Conservation (phyloP, 305 asterid genomes). For the Plantago coronopus region DNA sequence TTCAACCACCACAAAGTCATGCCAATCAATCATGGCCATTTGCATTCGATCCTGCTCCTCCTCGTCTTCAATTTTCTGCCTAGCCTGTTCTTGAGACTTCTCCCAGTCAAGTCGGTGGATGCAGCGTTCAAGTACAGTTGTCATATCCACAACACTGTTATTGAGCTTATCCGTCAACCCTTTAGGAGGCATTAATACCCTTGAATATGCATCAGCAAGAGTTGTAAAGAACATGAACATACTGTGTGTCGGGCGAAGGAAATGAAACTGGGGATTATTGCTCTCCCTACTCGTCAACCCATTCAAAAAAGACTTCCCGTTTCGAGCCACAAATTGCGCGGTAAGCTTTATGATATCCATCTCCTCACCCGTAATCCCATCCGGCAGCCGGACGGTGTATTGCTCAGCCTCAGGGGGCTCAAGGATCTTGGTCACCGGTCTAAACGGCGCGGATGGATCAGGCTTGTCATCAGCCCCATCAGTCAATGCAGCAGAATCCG, state of each 20-base stretch:
- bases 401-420: slow-evolving; percentile 94
- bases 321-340: slow-evolving; percentile 87
- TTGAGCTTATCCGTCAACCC: slow-evolving; percentile 64
- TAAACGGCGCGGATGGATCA: slow-evolving; percentile 61
- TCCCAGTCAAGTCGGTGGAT: slow-evolving; percentile 92
- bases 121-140: slow-evolving; percentile 79
- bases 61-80: slow-evolving; percentile 94
- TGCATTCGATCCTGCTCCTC: slow-evolving; percentile 74
- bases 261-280: slow-evolving; percentile 78
- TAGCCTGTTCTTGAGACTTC: slow-evolving; percentile 82
- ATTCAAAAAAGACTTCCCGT: slow-evolving; percentile 79
- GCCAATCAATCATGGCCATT: slow-evolving; percentile 99
- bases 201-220: slow-evolving; percentile 93
- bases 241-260: slow-evolving; percentile 86
- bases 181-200: slow-evolving; percentile 78
- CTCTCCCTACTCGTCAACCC: slow-evolving; percentile 86
- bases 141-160: slow-evolving; percentile 70
- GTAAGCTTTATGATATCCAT: slow-evolving; percentile 86
- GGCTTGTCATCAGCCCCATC: slow-evolving; percentile 54
- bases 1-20: slow-evolving; percentile 91
- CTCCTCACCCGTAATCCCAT: slow-evolving; percentile 92
- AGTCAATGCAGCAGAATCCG: slow-evolving; percentile 31
- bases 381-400: slow-evolving; percentile 82
- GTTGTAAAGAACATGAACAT: slow-evolving; percentile 95
- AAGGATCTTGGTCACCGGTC: slow-evolving; percentile 61